Conservation (phyloP, 2,329 filamentous ascomycete genomes). For the Monosporascus ibericus region DNA sequence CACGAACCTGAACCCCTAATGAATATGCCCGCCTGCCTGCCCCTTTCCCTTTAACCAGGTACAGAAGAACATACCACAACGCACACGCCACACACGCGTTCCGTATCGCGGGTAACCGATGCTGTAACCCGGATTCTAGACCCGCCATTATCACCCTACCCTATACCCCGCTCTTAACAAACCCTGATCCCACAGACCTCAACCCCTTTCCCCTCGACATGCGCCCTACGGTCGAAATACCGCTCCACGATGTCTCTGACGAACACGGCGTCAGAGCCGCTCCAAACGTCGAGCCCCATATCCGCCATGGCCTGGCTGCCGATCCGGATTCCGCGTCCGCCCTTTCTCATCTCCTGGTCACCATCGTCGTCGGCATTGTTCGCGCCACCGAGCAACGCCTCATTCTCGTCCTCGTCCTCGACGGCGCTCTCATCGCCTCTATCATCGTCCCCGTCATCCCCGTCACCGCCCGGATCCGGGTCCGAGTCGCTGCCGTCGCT, state of each 20-base stretch:
- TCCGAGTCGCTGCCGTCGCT: conserved; percentile 35
- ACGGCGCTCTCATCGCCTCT: conserved; percentile 28
- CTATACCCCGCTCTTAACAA: conserved; percentile 38
- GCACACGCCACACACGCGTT: no score
- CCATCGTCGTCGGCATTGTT: conserved; percentile 18
- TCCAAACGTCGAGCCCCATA: conserved; percentile 78
- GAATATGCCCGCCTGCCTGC: no score
- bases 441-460: conserved; percentile 24
- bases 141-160: no score
- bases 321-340: conserved; percentile 44
- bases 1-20: no score
- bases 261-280: conserved; percentile 62
- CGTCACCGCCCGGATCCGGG: conserved; percentile 28
- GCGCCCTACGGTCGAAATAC: conserved; percentile 61
- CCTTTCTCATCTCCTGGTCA: conserved; percentile 18
- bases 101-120: no score
- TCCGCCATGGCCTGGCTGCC: conserved; percentile 58
- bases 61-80: no score
- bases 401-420: conserved; percentile 17
- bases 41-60: no score
- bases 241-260: conserved; percentile 53
- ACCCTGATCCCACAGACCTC: conserved; percentile 70
- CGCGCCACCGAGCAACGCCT: conserved; percentile 14
- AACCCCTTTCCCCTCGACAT: conserved; percentile 62
- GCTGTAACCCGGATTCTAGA: no score